Evolutionary conservation across 169 alveolate species (phyloP), one percentile per base, ranked within the genome.

Genomic region (Cryptosporidium felis): DNA sequence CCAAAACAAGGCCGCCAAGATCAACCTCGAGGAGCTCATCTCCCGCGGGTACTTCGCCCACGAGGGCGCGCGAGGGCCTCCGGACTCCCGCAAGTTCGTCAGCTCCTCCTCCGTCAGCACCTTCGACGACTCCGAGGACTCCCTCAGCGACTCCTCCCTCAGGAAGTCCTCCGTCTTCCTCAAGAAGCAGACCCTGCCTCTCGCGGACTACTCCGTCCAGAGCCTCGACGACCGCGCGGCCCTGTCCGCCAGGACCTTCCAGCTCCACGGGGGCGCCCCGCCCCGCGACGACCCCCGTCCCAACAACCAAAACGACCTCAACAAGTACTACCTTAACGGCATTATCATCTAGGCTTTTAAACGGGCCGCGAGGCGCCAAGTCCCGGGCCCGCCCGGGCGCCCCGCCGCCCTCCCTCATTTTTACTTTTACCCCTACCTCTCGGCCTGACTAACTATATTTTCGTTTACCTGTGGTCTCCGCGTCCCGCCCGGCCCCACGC

Each of bases 91-190:
- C 21, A 74, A 49, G 56, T 74, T 49, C 6, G 40, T 74, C 21
- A 74, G 67, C 56, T 74, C 81, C 14, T 65, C 85, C n/a, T 56
- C 85, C 16, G 46, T 74, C 38, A 74, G 85, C 26, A 74, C 85
- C 42, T 53, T 38, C 41, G 85, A 74, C 56, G 85, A 74, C 28
- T 51, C 74, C 26, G 34, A 56, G 23, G 62, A 65, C 36, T 34
- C 53, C 5, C 44, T 28, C 26, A 45, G 49, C 10, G 59, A 42
- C 32, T 51, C 59, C 21, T 12, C 65, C 4, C 6, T 38, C 28
- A 56, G 5, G 6, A 74, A 74, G 26, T 74, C 85, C 2, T 74
- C 85, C 12, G 26, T 44, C 16, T 74, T 74, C 23, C 40, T 74
- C 10, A 74, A 74, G n/a, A 66, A 66, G 9, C 34, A 49, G 21